Base-by-base conservation (phyloP, 2,329 filamentous ascomycete species). In the Pleomassaria siparia region DNA sequence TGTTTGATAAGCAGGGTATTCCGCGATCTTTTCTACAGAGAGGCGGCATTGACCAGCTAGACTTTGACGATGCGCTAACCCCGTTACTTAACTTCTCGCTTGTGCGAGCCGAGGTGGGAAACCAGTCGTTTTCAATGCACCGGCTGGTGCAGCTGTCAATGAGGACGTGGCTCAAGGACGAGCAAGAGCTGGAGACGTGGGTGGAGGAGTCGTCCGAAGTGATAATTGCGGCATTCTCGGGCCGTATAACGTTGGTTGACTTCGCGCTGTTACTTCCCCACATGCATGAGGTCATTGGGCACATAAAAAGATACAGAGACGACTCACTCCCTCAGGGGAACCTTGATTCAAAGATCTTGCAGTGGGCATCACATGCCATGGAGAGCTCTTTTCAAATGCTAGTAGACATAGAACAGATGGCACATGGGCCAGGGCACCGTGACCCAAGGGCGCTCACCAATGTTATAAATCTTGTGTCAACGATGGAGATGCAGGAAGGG, bases 1-100 rank as follows among this genome's bases (percentile, higher is more conserved):
- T 56, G 42, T 56, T 53, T 39, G 50, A 53, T 32, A 47, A 43
- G 25, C 47, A 53, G 43, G 43, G 50, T 15, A 51, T 56, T 10
- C 53, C 47, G 29, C 9, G 18, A n/a, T 48, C n/a, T 24, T 25
- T 51, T 20, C 45, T 51, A 25, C 51, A 44, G 25, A 11, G 11
- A 12, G 22, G 11, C 35, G 39, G 44, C 25, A 40, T 40, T 18
- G 52, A 41, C 45, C 45, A 51, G 40, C 43, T 49, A 22, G 52
- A 50, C 49, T 55, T 55, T 29, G 43, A 55, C 16, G 44, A 55
- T 33, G 52, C 46, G 40, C 36, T 55, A 15, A 46, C 49, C 30
- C 46, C 44, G 3, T 30, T 52, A 21, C 52, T 49, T 16, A 48
- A 36, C 52, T 55, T 52, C 32, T 55, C 46, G 7, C 36, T 55